Conservation (phyloP, 768 basidiomycete species). For the Lentinula raphanica region DNA sequence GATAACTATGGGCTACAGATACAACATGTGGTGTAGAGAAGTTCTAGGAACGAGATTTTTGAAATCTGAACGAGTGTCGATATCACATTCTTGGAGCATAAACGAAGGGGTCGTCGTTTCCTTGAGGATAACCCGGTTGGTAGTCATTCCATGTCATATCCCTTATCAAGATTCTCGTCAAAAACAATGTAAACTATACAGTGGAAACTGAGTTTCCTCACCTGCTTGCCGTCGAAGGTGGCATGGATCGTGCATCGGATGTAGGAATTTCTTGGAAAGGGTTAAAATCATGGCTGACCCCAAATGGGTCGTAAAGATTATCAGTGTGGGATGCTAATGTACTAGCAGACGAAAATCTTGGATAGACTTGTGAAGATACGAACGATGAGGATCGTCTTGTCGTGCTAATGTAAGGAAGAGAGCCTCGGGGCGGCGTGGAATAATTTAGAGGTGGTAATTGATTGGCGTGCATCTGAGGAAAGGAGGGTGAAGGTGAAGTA, state of each 20-base stretch:
- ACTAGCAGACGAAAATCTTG: background rate
- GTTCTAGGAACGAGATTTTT: background rate
- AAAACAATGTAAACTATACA: background rate
- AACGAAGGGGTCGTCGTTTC: background rate
- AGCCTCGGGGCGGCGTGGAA: background rate
- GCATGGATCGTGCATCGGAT: slow-evolving; percentile 1
- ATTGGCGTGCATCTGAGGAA: background rate
- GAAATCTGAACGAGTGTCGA: background rate
- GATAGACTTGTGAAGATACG: background rate
- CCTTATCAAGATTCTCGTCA: background rate
- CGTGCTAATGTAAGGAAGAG: slow-evolving; percentile 1
- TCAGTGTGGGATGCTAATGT: background rate
- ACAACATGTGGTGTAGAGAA: background rate
- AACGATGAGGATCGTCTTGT: background rate
- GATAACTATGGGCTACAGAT: background rate
- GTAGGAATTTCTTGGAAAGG: background rate
- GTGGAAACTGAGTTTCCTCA: background rate
- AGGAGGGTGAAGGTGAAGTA: background rate
- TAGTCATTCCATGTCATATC: background rate
- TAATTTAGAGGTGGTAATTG: background rate
- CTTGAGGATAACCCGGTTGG: background rate
- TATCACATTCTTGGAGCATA: background rate
- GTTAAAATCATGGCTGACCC: background rate
- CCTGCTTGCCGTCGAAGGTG: background rate
- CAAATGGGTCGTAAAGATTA: background rate